Base-by-base conservation (phyloP, 2,329 filamentous ascomycete species). In the Aspergillus oerlinghausenensis region DNA sequence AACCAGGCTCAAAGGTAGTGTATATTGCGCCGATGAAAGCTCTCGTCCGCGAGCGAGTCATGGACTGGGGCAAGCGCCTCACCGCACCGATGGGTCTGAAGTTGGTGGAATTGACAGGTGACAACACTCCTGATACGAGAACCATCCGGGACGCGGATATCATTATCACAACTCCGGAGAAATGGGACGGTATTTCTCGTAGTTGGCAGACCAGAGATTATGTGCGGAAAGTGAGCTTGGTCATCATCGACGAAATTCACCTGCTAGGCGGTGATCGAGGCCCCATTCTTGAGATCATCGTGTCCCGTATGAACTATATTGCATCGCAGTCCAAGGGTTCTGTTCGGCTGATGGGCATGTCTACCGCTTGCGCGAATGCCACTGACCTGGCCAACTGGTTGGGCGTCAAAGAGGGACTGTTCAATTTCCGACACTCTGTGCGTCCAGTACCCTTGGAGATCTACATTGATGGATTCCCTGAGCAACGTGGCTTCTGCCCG, bases 11-110 rank as follows among this genome's bases (percentile, higher is more conserved):
- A 3, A 99, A 99, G 76, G 92, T 99, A 2, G 94, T 99, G 11
- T 99, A 99, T 72, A 97, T 99, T 70, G 94, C 94, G 2, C 95
- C 95, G 0, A 99, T 99, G 95, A 99, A 99, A 75, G 95, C 95
- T 0, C 85, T 99, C 32, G 94, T 99, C 21, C 90, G 94, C 3
- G 94, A 99, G 73, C 86, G 94, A 75, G 93, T 99, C 26, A 89
- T 96, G 68, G 95, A 99, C 70, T 99, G 94, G 95, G 85, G 89
- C 11, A 84, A 84, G 57, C 86, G 94, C 17, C 82, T 99, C 35
- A 90, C 92, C 0, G 80, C 81, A 1, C 90, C 92, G 1, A 86
- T 97, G 78, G 92, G 92, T 0, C 73, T 97, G 60, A 95, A 91
- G 73, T 80, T 99, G 21, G 94, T 99, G 17, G 94, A 99, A 75